Evolutionary conservation across 192 early-diverging fungal species (phyloP), one percentile per base, ranked within the genome.

Genomic region (Spizellomyces punctatus): DNA sequence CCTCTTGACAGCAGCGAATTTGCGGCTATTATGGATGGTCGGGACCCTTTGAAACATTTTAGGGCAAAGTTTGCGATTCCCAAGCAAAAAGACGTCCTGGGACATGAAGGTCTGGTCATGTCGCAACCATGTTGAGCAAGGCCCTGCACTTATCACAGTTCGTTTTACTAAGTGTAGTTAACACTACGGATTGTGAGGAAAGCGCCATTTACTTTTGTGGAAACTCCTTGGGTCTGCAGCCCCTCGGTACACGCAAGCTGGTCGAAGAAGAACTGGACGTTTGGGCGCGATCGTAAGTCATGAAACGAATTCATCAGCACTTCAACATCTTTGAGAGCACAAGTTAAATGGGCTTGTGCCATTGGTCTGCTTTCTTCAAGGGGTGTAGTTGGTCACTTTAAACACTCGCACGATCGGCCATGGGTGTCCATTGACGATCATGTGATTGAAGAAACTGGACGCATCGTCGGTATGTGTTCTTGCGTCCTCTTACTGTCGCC

Each of bases 201-300:
- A 76, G 72, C 5, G 21, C 57, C 58, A 77, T 89, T 10, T 99
- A 99, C 77, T 81, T 99, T 58, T 93, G 94, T 77, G 97, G 97
- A 22, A 98, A 99, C 82, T 96, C 95, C 8, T 86, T 99, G 10
- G 95, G 97, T 6, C 82, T 98, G 67, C 83, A 91, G 76, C 95
- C 97, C 45, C 86, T 83, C 48, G 76, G 81, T 10, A 85, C 92
- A 0, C 77, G 84, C 19, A 78, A 79, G 9, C 76, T 91, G 6
- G 73, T 99, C n/a, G 85, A 82, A 54, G 88, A 99, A 79, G 97
- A 99, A 76, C 79, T 99, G 67, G 89, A 96, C 55, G 89, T 91
- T 46, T 99, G 97, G 97, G 89, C 86, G 61, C 69, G 82, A 57
- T 58, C 79, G 90, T 89, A 74, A 69, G 69, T 79, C 47, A 22